Percentiles rank a stretch among this genome's conserved stretches.
Conservation (phyloP, 768 basidiomycete genomes). For the Lactarius hengduanensis region DNA sequence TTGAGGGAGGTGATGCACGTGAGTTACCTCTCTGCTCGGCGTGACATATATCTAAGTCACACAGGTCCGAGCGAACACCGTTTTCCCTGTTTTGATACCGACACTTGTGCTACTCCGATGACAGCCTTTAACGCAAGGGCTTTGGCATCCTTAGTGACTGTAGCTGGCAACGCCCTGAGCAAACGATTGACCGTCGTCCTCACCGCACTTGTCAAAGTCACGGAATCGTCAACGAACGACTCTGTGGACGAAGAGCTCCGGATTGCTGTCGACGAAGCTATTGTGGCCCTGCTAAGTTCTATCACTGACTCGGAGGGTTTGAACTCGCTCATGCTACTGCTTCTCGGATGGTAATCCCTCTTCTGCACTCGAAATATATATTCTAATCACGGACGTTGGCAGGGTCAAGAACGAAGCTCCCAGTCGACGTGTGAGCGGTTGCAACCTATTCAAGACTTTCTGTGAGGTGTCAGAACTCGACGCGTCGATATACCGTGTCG, state of each 20-base stretch:
- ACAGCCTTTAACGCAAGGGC: constrained; percentile 94
- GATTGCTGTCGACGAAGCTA: constrained; percentile 70
- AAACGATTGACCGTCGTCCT: constrained; percentile 78
- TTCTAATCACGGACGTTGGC: background rate
- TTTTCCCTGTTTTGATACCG: constrained; percentile 96
- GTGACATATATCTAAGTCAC: constrained; percentile 11
- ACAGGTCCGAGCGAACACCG: constrained; percentile 88
- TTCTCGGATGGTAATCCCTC: constrained; percentile 77
- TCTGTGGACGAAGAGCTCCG: constrained; percentile 64
- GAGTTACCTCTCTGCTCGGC: constrained; percentile 35
- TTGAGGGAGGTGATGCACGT: constrained; percentile 93
- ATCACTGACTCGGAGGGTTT: constrained; percentile 85
- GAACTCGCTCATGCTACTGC: constrained; percentile 82
- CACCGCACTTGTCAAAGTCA: constrained; percentile 71
- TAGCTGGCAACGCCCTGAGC: constrained; percentile 89
- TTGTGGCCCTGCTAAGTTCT: constrained; percentile 71
- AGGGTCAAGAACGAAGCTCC: constrained; percentile 82
- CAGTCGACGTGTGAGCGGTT: constrained; percentile 72
- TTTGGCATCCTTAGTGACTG: constrained; percentile 85
- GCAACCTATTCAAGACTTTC: constrained; percentile 74
- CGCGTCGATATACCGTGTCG: constrained; percentile 79
- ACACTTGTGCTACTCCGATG: constrained; percentile 87
- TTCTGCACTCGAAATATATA: background rate
- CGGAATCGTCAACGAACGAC: constrained; percentile 57
- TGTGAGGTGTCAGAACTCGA: constrained; percentile 84